Evolutionary conservation across 768 basidiomycete genomes (phyloP), one percentile per base, ranked within the genome.

Genomic region (Fibroporia radiculosa): DNA sequence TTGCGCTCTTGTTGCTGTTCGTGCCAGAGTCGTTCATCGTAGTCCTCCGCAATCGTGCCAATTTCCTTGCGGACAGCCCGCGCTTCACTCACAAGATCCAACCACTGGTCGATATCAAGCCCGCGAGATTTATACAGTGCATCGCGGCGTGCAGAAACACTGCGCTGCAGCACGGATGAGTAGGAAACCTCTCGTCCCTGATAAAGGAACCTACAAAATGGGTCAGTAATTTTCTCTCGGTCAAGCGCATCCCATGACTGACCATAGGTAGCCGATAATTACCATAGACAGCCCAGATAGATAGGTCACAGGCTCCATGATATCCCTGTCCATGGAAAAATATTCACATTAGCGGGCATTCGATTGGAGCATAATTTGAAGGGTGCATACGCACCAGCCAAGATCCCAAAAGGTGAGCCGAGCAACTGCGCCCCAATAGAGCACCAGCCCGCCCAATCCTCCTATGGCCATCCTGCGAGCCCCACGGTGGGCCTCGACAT

Each of bases 281-380:
- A 82, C 78, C 6, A 70, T 78, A 0, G 75, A 73, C 6, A 82
- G 59, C 3, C 77, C 78, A 13, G 76, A 78, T n/a, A 82, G 64
- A 56, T 81, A 80, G 3, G 78, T 83, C 32, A 82, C 68, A 0
- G 82, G 82, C 56, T 84, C 80, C 79, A 83, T 83, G 4, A 80
- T 60, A 51, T 82, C 80, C 75, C 74, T n/a, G n/a, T n/a, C n/a
- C n/a, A n/a, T n/a, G n/a, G n/a, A n/a, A n/a, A n/a, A n/a, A n/a
- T n/a, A n/a, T n/a, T n/a, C n/a, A n/a, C n/a, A n/a, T n/a, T n/a
- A n/a, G n/a, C n/a, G n/a, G n/a, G n/a, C n/a, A n/a, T n/a, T n/a
- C n/a, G n/a, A n/a, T n/a, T n/a, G n/a, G n/a, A n/a, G n/a, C n/a
- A n/a, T n/a, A n/a, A n/a, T n/a, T n/a, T n/a, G n/a, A n/a, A n/a